These are phyloP conservation scores for Laburnicola sp. DNA, from an alignment of 2,329 filamentous ascomycete species.

Conservation along the genomic window DNA sequence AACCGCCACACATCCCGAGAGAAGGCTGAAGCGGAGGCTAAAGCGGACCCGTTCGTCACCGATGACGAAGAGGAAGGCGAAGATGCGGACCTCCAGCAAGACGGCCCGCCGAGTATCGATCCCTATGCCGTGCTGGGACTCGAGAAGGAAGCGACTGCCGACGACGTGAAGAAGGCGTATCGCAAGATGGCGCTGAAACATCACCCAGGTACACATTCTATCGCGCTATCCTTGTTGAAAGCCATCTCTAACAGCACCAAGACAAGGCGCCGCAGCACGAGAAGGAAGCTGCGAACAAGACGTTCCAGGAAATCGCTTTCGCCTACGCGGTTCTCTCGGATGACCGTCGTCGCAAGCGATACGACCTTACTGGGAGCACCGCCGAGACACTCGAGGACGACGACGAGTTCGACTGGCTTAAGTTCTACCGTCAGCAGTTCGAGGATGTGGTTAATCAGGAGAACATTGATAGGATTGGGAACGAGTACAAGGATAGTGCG, in stretches of 20 bases:
- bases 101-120: slow-evolving; percentile 66
- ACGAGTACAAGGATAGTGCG: slow-evolving; percentile 79
- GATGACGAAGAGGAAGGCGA: slow-evolving; percentile 53
- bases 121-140: slow-evolving; percentile 82
- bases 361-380: slow-evolving; percentile 88
- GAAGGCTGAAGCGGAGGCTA: slow-evolving; percentile 11
- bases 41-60: slow-evolving; percentile 15
- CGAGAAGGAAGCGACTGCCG: slow-evolving; percentile 68
- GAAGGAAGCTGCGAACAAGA: slow-evolving; percentile 72
- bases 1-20: slow-evolving; percentile 1
- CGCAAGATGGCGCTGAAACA: slow-evolving; percentile 85
- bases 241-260: slow-evolving; percentile 38
- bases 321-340: slow-evolving; percentile 94
- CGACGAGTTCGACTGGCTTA: slow-evolving; percentile 81
- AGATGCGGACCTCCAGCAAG: slow-evolving; percentile 32
- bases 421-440: slow-evolving; percentile 86
- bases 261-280: slow-evolving; percentile 75
- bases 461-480: slow-evolving; percentile 74
- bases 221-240: slow-evolving; percentile 14
- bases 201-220: slow-evolving; percentile 63
- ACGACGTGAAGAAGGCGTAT: slow-evolving; percentile 88
- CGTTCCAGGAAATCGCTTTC: slow-evolving; percentile 89
- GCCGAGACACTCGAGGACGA: slow-evolving; percentile 75
- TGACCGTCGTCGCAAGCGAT: slow-evolving; percentile 75
- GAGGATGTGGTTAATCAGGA: slow-evolving; percentile 73